Base-by-base conservation (phyloP, 2,329 filamentous ascomycete species). In the Scorias spongiosa region DNA sequence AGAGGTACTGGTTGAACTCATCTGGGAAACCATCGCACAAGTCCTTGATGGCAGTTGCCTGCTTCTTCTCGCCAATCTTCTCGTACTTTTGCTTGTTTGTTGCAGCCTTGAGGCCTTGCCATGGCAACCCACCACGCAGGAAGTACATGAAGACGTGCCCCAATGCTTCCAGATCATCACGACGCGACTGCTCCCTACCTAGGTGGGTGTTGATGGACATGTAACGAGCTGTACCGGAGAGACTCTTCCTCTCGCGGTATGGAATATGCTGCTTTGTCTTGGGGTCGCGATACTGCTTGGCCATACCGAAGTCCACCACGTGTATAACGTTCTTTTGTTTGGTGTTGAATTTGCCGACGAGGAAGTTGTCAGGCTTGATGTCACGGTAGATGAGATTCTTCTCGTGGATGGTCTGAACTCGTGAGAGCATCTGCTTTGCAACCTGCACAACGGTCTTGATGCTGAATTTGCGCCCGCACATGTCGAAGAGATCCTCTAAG, bases 191-290 rank as follows among this genome's bases (percentile, higher is more conserved):
- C 63, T 98, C 91, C 47, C 91, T 80, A 43, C 91, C 91, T 52
- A 96, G 68, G 72, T 98, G 91, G 45, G 91, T 98, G 68, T 98
- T 98, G 76, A 98, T 96, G 69, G 86, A 93, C 91, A 96, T 96
- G 67, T 98, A 98, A 62, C 91, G 78, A 49, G 91, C 91, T 46
- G 91, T 98, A 49, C 91, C 91, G 3, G 89, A 96, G 48, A 98
- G 71, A 5, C 89, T 94, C 68, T 98, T 98, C 57, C 91, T 79
- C 69, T 96, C 91, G 58, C 91, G 78, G 65, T 96, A 96, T 10
- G 91, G 88, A 54, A 96, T 96, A 67, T 98, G 91, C 65, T 96
- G 91, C 68, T 96, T 96, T 32, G 91, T 94, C 73, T 96, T 96
- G 45, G 91, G 91, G 57, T 98, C 91, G 55, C 91, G 82, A 66